Evolutionary conservation across 805 yeast genomes (phyloP).

Genomic region (Wickerhamiella dianesei): DNA sequence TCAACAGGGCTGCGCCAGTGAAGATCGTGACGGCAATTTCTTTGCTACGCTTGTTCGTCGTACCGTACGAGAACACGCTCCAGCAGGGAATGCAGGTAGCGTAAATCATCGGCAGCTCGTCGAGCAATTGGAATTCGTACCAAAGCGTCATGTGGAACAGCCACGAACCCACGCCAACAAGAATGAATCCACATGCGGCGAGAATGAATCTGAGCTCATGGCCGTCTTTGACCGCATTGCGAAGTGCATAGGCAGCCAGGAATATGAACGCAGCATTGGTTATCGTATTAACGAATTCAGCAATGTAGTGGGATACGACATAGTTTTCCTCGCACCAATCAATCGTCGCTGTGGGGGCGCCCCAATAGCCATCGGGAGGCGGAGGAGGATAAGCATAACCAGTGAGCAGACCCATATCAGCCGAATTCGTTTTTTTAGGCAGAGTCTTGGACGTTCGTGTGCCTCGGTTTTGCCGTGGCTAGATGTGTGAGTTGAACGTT

Average conservation of each 20-base stretch:
- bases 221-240: conserved; percentile 43
- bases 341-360: conserved; percentile 62
- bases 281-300: conserved; percentile 77
- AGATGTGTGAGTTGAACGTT: too few species aligned
- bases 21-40: conserved; percentile 36
- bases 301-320: conserved; percentile 70
- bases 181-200: conserved; percentile 63
- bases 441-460: neutral
- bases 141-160: conserved; percentile 89
- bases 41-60: conserved; percentile 28
- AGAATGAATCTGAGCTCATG: conserved; percentile 60
- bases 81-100: conserved; percentile 93
- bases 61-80: conserved; percentile 58
- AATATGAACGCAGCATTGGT: conserved; percentile 49
- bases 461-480: too few species aligned
- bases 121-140: conserved; percentile 81
- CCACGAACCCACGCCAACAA: conserved; percentile 92
- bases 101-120: conserved; percentile 95
- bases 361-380: conserved; percentile 23
- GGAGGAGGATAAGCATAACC: conserved; percentile 9
- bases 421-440: too few species aligned
- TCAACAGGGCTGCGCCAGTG: conserved; percentile 45
- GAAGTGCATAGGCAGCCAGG: conserved; percentile 51
- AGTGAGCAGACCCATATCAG: neutral
- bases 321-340: conserved; percentile 99